phyloP scores from a whole-genome alignment of 441 rosid species.

The Manihot esculenta region DNA sequence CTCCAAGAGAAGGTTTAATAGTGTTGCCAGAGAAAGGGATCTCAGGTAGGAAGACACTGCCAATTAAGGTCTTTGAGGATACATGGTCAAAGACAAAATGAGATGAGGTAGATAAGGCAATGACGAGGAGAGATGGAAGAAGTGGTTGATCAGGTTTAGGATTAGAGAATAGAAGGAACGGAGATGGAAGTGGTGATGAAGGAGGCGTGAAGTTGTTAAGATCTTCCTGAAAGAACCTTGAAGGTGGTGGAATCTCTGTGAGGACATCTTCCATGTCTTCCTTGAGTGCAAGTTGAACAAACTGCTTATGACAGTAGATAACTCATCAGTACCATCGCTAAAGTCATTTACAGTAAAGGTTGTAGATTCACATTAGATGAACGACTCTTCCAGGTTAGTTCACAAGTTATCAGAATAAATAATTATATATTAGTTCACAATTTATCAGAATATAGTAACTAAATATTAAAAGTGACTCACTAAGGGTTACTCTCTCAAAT shows the following conservation, averaged over 20 bases:
- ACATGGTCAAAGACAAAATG: constrained; percentile 51
- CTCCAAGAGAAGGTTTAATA: constrained; percentile 56
- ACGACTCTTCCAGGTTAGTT: background rate
- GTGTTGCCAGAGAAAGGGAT: constrained; percentile 65
- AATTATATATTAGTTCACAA: too few relatives aligned
- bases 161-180: constrained; percentile 62
- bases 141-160: constrained; percentile 56
- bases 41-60: constrained; percentile 81
- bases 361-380: background rate
- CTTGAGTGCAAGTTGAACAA: constrained; percentile 19
- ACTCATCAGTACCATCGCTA: constrained; percentile 13
- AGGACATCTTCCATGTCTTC: constrained; percentile 83
- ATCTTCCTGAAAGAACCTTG: constrained; percentile 93
- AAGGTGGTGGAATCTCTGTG: constrained; percentile 92
- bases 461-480: background rate
- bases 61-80: constrained; percentile 61
- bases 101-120: constrained; percentile 73
- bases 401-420: too few relatives aligned
- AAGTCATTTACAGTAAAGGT: background rate
- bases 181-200: constrained; percentile 56
- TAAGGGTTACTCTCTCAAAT: background rate
- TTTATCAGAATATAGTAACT: background rate
- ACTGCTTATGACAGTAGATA: constrained; percentile 26
- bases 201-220: constrained; percentile 73
- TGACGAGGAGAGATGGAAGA: constrained; percentile 64